A percentile compares a stretch with the other conserved stretches of the same genome.
These are phyloP conservation scores for Babjeviella inositovora DNA, from an alignment of 805 yeast species.

Conservation along the genomic window DNA sequence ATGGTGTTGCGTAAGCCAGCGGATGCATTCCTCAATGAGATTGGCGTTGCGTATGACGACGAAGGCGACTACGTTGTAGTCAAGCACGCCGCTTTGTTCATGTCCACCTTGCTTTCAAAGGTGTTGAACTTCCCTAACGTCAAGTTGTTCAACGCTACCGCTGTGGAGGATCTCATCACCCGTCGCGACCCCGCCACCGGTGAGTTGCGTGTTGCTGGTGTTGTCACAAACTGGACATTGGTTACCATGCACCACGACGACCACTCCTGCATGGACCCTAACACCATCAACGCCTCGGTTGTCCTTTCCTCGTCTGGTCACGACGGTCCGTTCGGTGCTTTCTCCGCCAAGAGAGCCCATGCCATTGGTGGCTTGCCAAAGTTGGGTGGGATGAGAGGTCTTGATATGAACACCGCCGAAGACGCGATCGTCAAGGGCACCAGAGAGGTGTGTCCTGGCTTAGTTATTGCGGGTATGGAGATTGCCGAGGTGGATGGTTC, in stretches of 20 bases:
- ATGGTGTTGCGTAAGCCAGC: slow-evolving; percentile 75
- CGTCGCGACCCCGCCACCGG: slow-evolving; percentile 41
- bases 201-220: slow-evolving; percentile 57
- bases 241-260: slow-evolving; percentile 63
- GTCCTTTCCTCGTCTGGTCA: slow-evolving; percentile 66
- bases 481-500: slow-evolving; percentile 62
- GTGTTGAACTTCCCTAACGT: slow-evolving; percentile 60
- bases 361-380: slow-evolving; percentile 26
- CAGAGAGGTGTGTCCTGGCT: slow-evolving; percentile 48
- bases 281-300: slow-evolving; percentile 51
- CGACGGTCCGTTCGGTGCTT: slow-evolving; percentile 76
- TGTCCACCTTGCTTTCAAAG: slow-evolving; percentile 54
- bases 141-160: slow-evolving; percentile 65
- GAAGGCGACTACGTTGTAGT: slow-evolving; percentile 73
- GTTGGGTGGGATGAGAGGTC: slow-evolving; percentile 60
- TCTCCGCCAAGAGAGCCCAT: slow-evolving; percentile 55
- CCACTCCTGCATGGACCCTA: slow-evolving; percentile 74
- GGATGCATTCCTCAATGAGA: slow-evolving; percentile 46
- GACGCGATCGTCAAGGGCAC: slow-evolving; percentile 60
- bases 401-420: slow-evolving; percentile 68
- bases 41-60: slow-evolving; percentile 55
- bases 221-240: slow-evolving; percentile 72
- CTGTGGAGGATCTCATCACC: slow-evolving; percentile 69
- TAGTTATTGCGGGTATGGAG: slow-evolving; percentile 61
- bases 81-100: slow-evolving; percentile 67